These are phyloP conservation scores for Phanerochaete carnosa DNA, from an alignment of 768 basidiomycete species.

Conservation along the genomic window DNA sequence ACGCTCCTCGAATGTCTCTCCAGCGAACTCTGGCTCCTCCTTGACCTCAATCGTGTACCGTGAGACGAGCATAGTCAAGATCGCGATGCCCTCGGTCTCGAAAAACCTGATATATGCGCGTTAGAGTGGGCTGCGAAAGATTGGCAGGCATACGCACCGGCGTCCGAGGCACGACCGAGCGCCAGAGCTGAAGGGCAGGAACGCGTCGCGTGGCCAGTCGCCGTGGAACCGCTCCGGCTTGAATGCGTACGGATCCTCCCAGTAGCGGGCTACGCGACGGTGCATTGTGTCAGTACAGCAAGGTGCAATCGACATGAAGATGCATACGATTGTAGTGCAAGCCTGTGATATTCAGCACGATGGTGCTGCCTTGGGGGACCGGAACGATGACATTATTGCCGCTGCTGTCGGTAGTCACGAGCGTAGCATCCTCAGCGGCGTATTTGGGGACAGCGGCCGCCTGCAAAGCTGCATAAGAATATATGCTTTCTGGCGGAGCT, in stretches of 20 bases:
- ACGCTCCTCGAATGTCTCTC: slow-evolving; percentile 45
- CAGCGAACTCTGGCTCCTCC: slow-evolving; percentile 41
- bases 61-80: slow-evolving; percentile 46
- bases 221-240: slow-evolving; percentile 45
- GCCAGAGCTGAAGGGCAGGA: slow-evolving; percentile 49
- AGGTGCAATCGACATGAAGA: slow-evolving; percentile 19
- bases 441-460: slow-evolving; percentile 14
- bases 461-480: neutral
- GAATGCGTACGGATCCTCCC: slow-evolving; percentile 35
- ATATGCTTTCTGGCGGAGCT: neutral
- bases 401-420: slow-evolving; percentile 17
- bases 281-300: neutral
- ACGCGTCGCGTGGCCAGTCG: slow-evolving; percentile 54
- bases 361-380: slow-evolving; percentile 19
- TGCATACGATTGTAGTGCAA: slow-evolving; percentile 31
- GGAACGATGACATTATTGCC: slow-evolving; percentile 20
- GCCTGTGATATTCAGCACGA: slow-evolving; percentile 18
- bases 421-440: slow-evolving; percentile 20
- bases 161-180: slow-evolving; percentile 44
- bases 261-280: slow-evolving; percentile 29
- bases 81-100: slow-evolving; percentile 50
- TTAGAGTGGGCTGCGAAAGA: neutral
- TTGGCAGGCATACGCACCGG: slow-evolving; percentile 26
- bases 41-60: slow-evolving; percentile 46
- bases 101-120: slow-evolving; percentile 22